A percentile compares a stretch with the other conserved stretches of the same genome.
phyloP scores from a whole-genome alignment of 169 alveolate species.

The Eimeria necatrix region DNA sequence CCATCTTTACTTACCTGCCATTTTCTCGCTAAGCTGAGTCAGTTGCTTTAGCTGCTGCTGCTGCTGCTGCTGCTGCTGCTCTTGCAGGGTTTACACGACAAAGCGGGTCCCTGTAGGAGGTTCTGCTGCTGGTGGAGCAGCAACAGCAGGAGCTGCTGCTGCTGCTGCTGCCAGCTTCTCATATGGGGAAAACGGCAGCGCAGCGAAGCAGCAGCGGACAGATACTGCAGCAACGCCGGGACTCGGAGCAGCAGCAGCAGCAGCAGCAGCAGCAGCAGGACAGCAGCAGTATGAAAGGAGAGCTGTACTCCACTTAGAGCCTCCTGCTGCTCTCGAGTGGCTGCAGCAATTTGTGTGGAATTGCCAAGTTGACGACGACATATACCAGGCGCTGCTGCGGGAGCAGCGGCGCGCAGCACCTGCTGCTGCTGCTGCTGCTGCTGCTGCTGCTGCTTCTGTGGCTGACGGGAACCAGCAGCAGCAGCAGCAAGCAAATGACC shows the following conservation, averaged over 20 bases:
- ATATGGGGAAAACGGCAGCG: not conserved
- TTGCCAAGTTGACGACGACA: slow-evolving; percentile 37
- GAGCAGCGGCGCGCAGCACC: slow-evolving; percentile 39
- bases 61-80: slow-evolving; percentile 22
- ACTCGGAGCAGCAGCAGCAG: not conserved
- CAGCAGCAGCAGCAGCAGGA: slow-evolving; percentile 1
- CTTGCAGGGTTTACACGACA: slow-evolving; percentile 14
- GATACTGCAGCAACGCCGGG: not conserved
- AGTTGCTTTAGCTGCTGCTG: not conserved
- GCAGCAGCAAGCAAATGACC: not conserved
- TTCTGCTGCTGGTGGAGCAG: not conserved
- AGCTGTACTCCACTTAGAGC: slow-evolving; percentile 12
- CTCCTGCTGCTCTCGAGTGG: slow-evolving; percentile 45
- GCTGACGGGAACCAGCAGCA: not conserved
- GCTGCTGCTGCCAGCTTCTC: not conserved
- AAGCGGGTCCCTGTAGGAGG: not conserved
- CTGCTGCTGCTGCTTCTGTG: not conserved
- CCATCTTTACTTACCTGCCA: not conserved
- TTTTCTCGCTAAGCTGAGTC: not conserved
- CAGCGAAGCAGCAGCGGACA: slow-evolving; percentile 10
- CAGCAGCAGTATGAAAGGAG: slow-evolving; percentile 7
- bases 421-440: slow-evolving; percentile 31
- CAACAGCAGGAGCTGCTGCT: not conserved
- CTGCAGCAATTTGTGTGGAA: slow-evolving; percentile 40
- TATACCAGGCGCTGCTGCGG: slow-evolving; percentile 13